Base-by-base conservation (phyloP, 441 rosid species). In the Bruguiera hainesii region DNA sequence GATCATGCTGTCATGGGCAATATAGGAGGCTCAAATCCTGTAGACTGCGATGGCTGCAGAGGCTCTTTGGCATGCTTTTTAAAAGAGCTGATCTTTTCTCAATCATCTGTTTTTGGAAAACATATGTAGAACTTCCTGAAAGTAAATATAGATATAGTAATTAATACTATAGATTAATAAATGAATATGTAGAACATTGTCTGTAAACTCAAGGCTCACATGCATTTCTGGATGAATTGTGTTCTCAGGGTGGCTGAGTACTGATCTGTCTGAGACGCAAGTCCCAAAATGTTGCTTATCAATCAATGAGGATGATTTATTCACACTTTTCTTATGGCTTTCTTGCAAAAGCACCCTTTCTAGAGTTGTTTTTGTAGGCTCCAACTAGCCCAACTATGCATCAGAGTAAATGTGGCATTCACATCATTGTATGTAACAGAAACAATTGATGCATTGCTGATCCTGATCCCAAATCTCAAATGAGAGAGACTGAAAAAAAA, bases 351-450 rank as follows among this genome's bases (percentile, higher is more conserved):
- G 81, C 70, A 90, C 82, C 85, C 99, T 84, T 82, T 87, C 92
- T 42, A 90, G 89, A 70, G 89, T 92, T 73, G 98, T 90, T 76
- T 87, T 95, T 59, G 93, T 83, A 68, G 97, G 97, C 80, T 86
- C 91, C 80, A 87, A 95, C 85, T 85, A 61, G 87, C 88, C 96
- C 88, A 87, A 73, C 87, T 87, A 98, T 95, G 85, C 69, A 76
- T 64, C 71, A 66, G 67, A 66, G 57, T 37, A 37, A 37, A 37
- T 37, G 13, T 8, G 42, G 42, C 42, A 37, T 37, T 37, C 42
- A 37, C 42, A 1, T 9, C 42, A 37, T 37, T 9, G 13, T 37
- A 0, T 37, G 11, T 13, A 37, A 8, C 13, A 37, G 42, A 37
- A 37, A 37, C 15, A 37, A 37, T 37, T 37, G 13, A 8, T 37